Evolutionary conservation across 2,329 filamentous ascomycete genomes (phyloP).

Genomic region (Monosporascus sp.): DNA sequence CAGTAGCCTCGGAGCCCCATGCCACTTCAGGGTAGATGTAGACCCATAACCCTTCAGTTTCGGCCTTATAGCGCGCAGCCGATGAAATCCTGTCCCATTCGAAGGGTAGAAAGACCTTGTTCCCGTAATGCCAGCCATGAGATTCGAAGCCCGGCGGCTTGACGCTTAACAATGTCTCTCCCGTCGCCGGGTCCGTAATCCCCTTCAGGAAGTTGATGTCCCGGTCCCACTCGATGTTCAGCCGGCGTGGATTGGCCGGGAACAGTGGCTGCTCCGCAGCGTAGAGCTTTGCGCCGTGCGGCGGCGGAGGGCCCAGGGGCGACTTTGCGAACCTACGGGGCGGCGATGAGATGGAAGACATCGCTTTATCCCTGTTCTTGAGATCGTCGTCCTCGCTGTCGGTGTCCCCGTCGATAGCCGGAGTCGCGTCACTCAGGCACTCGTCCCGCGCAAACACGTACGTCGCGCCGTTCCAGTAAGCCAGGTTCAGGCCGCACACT

Average conservation of each 20-base stretch:
- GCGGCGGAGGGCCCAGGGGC: not conserved
- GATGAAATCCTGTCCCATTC: not conserved
- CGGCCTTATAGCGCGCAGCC: not conserved
- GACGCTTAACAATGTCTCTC: not conserved
- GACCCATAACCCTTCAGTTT: not conserved
- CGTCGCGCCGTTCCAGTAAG: not conserved
- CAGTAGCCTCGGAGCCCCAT: not conserved
- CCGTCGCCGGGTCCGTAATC: not conserved
- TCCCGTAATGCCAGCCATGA: not conserved
- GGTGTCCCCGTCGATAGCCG: not conserved
- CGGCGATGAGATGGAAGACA: not conserved
- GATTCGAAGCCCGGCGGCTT: not conserved
- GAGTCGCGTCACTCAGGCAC: not conserved
- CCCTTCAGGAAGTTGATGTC: not conserved
- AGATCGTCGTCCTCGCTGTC: not conserved
- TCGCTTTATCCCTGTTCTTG: too few species aligned
- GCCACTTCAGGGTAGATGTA: not conserved
- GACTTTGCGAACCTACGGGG: not conserved
- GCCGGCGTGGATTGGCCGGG: not conserved
- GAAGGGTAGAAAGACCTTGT: not conserved
- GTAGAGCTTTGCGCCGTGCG: not conserved
- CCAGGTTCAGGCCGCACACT: not conserved
- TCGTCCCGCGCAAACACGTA: not conserved
- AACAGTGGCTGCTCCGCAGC: not conserved
- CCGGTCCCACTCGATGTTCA: not conserved